These are phyloP conservation scores for Globisporangium okanoganense DNA, from an alignment of 352 stramenopile genomes.

Conservation along the genomic window DNA sequence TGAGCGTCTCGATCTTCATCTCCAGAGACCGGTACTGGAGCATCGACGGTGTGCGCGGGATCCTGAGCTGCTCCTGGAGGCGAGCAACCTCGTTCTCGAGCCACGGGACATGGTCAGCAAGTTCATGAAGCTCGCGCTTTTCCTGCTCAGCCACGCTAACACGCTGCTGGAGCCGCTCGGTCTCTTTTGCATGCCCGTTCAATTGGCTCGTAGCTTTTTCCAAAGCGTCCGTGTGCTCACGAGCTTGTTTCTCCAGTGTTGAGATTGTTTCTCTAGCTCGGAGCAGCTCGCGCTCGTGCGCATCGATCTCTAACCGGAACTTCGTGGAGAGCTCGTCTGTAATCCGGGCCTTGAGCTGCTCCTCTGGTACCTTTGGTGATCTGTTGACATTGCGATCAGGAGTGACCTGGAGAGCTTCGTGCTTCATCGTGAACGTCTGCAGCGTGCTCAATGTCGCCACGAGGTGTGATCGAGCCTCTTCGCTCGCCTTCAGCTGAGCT, in stretches of 20 bases:
- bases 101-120: slow-evolving; percentile 27
- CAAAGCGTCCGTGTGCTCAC: slow-evolving; percentile 17
- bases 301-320: slow-evolving; percentile 13
- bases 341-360: slow-evolving; percentile 1
- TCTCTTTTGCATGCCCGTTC: slow-evolving; percentile 21
- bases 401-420: not conserved
- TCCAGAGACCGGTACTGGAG: slow-evolving; percentile 72
- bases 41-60: slow-evolving; percentile 76
- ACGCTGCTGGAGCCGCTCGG: slow-evolving; percentile 32
- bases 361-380: not conserved
- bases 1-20: slow-evolving; percentile 68
- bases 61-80: slow-evolving; percentile 35
- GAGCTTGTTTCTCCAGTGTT: slow-evolving; percentile 26
- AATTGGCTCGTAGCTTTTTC: slow-evolving; percentile 27
- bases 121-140: slow-evolving; percentile 23
- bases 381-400: not conserved
- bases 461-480: slow-evolving; percentile 57
- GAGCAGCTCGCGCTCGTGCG: slow-evolving; percentile 5
- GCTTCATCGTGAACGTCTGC: slow-evolving; percentile 19
- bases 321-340: slow-evolving; percentile 7
- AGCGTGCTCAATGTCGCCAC: slow-evolving; percentile 51
- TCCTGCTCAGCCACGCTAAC: slow-evolving; percentile 24
- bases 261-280: slow-evolving; percentile 17
- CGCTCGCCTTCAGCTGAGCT: slow-evolving; percentile 57
- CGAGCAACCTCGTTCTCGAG: slow-evolving; percentile 55